These are phyloP conservation scores for Solanum rostratum DNA, from an alignment of 257 asterid genomes.

Conservation along the genomic window DNA sequence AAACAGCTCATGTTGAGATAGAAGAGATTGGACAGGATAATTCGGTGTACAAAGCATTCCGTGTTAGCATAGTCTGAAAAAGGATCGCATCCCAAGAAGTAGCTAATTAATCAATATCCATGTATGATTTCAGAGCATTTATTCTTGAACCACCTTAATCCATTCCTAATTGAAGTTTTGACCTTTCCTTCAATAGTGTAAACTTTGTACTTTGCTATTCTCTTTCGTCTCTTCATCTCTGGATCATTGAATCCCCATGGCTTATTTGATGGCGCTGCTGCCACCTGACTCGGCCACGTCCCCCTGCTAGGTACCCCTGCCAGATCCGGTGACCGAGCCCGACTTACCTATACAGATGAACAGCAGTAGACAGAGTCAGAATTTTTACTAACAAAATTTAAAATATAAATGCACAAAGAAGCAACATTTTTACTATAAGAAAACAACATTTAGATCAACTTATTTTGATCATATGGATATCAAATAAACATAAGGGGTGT, in stretches of 20 bases:
- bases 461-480: neutral
- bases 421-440: neutral
- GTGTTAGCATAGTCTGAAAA: neutral
- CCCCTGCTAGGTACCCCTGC: slow-evolving; percentile 1
- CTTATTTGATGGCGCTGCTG: slow-evolving; percentile 22
- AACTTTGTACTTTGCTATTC: slow-evolving; percentile 66
- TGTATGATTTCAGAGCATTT: slow-evolving; percentile 70
- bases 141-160: slow-evolving; percentile 61
- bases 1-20: neutral
- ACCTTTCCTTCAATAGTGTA: slow-evolving; percentile 68
- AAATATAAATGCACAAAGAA: neutral
- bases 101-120: slow-evolving; percentile 32
- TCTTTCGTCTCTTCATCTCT: slow-evolving; percentile 60
- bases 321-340: slow-evolving; percentile 20
- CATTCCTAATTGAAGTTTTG: slow-evolving; percentile 55
- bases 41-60: neutral
- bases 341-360: neutral
- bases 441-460: neutral
- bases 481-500: neutral
- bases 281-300: slow-evolving; percentile 7
- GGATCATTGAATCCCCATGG: slow-evolving; percentile 62
- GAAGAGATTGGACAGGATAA: accelerated
- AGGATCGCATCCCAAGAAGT: neutral
- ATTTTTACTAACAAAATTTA: neutral
- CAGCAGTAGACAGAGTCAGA: neutral